Base-by-base conservation (phyloP, 495 filamentous ascomycete species). In the Aspergillus homomorphus region DNA sequence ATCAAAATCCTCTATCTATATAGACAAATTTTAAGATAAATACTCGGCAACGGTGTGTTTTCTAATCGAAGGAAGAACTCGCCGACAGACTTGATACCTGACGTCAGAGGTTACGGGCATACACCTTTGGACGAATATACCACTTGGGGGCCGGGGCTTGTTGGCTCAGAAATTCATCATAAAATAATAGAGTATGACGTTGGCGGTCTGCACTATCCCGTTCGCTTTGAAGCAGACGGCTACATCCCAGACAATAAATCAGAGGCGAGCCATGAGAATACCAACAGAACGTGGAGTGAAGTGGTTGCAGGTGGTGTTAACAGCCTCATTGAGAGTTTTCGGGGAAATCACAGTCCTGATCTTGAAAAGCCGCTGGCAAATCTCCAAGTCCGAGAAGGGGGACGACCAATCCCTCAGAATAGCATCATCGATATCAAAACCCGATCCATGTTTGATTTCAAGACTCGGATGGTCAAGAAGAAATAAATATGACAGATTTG, bases 381-480 rank as follows among this genome's bases (percentile, higher is more conserved):
- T 19, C 8, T 45, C 23, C 9, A 51, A 26, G 5, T 18, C 6
- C 12, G 14, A 41, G 10, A 26, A 56, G 5, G 54, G 56, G 15
- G 14, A 21, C 1, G n/a, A 45, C 1, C 1, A 43, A 18, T 66
- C 18, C 62, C 70, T 9, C 85, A 87, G 52, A 28, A 66, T 4
- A 67, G 74, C 9, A 68, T 87, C n/a, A 84, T 89, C 62, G 87
- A 89, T 55, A 71, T 90, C 50, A 89, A 89, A 61, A 91, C 88
- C 0, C 79, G 84, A 9, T 78, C 75, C 20, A 64, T 75, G 44
- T 43, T 9, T 18, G 70, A 71, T 26, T 64, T 63, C 21, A 58
- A 69, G 22, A 60, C 77, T 8, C 67, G 77, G 22, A 67, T 61
- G 3, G 66, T 83, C 45, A 45, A 1, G 79, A 82, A 1, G 73